A percentile compares a stretch with the other conserved stretches of the same genome.
Conservation (phyloP, 2,329 filamentous ascomycete genomes). For the Didymella arachidicola region DNA sequence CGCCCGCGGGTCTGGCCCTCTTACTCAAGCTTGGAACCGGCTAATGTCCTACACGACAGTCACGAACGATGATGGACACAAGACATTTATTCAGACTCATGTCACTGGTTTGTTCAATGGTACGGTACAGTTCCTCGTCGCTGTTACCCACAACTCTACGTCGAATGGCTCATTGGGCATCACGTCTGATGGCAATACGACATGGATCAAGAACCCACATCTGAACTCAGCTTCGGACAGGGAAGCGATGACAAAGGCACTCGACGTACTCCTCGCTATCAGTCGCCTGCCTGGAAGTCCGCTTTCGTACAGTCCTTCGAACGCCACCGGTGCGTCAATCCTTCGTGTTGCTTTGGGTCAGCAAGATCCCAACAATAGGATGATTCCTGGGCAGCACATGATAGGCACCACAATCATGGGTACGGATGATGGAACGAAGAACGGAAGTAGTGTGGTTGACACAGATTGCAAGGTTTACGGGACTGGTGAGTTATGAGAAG, state of each 20-base stretch:
- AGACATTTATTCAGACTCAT: not conserved
- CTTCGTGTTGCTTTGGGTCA: not conserved
- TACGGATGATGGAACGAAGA: not conserved
- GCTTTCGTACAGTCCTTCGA: not conserved
- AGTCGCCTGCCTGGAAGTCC: not conserved
- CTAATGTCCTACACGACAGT: not conserved
- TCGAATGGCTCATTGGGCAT: not conserved
- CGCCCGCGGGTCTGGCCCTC: not conserved
- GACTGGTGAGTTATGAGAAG: not conserved
- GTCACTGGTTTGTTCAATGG: not conserved
- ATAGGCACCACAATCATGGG: not conserved
- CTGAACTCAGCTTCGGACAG: not conserved
- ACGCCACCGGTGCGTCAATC: not conserved
- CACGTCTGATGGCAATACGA: not conserved
- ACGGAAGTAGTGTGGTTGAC: not conserved
- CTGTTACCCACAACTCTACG: not conserved
- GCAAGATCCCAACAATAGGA: not conserved
- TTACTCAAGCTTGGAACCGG: not conserved
- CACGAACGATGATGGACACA: not conserved
- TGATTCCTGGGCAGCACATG: not conserved
- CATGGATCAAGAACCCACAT: not conserved
- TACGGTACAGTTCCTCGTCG: not conserved
- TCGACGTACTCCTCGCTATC: not conserved
- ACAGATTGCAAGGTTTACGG: not conserved
- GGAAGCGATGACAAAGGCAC: not conserved